These are phyloP conservation scores for Colletotrichum sp. DNA, from an alignment of 2,329 filamentous ascomycete species.

Conservation along the genomic window DNA sequence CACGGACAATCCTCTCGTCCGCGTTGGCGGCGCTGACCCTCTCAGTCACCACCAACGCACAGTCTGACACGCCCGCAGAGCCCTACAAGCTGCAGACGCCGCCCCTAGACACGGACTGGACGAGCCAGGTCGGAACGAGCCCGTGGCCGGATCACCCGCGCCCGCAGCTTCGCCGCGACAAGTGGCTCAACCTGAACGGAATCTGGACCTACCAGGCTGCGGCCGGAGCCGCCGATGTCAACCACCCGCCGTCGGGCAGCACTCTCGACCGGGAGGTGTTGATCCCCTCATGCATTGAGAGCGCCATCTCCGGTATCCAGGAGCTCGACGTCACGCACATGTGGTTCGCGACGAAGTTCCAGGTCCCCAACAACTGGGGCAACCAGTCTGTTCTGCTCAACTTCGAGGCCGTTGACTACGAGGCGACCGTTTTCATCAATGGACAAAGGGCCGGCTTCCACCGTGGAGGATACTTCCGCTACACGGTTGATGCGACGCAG, in stretches of 20 bases:
- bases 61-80: not conserved
- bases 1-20: not conserved
- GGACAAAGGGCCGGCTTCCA: constrained; percentile 56
- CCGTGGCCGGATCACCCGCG: constrained; percentile 65
- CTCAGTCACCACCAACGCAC: not conserved
- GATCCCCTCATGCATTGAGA: constrained; percentile 49
- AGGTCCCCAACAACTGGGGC: constrained; percentile 52
- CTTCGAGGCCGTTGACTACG: constrained; percentile 65
- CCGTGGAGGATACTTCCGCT: constrained; percentile 66
- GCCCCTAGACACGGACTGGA: constrained; percentile 57
- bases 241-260: constrained; percentile 24
- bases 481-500: constrained; percentile 63
- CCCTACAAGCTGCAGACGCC: constrained; percentile 43
- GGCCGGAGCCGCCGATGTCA: constrained; percentile 18
- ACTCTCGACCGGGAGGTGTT: constrained; percentile 43
- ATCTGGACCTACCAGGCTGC: constrained; percentile 59
- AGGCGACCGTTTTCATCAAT: constrained; percentile 64
- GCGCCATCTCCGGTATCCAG: constrained; percentile 54
- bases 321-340: constrained; percentile 44
- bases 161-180: constrained; percentile 57
- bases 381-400: constrained; percentile 52
- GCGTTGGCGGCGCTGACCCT: not conserved
- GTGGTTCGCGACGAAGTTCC: constrained; percentile 58
- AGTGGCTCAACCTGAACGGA: constrained; percentile 64
- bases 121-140: constrained; percentile 52